phyloP scores from a whole-genome alignment of 1,284 basidiomycete genomes.

The Gomphus bonarii region DNA sequence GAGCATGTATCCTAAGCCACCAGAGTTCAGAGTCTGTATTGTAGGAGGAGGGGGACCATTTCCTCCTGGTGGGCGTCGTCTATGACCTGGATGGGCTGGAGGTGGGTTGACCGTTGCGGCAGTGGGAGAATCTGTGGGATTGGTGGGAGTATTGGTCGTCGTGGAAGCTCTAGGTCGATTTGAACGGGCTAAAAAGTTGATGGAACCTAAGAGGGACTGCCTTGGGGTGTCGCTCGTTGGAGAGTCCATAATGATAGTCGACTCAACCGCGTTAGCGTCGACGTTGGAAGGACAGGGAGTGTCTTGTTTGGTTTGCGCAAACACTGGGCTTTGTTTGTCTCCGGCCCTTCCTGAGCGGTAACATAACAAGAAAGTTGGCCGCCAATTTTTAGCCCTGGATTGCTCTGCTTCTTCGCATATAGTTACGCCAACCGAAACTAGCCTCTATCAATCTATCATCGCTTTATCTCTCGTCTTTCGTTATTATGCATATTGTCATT shows the following conservation, averaged over 20 bases:
- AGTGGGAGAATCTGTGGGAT: background rate
- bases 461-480: too few species aligned
- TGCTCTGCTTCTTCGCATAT: too few species aligned
- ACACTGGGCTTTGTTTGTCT: background rate
- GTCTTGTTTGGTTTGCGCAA: background rate
- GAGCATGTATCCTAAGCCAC: conserved; percentile 13
- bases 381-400: background rate
- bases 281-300: background rate
- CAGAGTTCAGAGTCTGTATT: conserved; percentile 1
- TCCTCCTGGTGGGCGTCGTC: conserved; percentile 9
- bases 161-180: conserved; percentile 3
- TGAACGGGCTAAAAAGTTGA: conserved; percentile 5
- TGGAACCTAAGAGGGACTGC: conserved; percentile 9
- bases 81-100: conserved; percentile 6
- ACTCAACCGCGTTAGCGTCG: background rate
- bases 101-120: background rate
- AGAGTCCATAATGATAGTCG: conserved; percentile 3
- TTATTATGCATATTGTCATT: too few species aligned
- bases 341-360: background rate
- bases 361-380: background rate
- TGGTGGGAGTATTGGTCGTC: background rate
- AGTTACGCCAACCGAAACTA: too few species aligned
- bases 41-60: background rate
- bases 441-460: too few species aligned
- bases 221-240: conserved; percentile 10